These are phyloP conservation scores for Fagus crenata DNA, from an alignment of 306 rosid genomes.

Conservation along the genomic window DNA sequence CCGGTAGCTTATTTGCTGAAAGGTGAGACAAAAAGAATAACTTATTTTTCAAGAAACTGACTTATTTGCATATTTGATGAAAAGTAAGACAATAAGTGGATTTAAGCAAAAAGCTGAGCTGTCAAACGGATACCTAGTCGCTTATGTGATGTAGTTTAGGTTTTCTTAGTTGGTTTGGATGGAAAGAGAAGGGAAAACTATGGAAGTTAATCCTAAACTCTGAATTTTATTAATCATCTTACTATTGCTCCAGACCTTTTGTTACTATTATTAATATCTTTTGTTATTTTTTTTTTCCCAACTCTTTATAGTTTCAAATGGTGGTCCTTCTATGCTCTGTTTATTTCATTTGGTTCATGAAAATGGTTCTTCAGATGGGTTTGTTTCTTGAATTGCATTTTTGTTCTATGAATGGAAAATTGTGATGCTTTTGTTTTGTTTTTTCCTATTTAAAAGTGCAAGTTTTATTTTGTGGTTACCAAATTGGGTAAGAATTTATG, in stretches of 20 bases:
- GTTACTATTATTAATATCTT: background rate
- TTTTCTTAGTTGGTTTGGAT: background rate
- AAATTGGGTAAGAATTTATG: background rate
- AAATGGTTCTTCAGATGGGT: slow-evolving; percentile 1
- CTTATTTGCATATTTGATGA: too few relatives aligned
- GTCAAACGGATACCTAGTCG: background rate
- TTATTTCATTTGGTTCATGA: slow-evolving; percentile 14
- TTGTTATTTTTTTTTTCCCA: background rate
- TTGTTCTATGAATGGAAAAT: slow-evolving; percentile 2
- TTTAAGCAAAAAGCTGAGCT: too few relatives aligned
- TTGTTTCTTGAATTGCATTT: background rate
- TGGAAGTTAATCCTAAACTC: background rate
- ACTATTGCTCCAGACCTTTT: background rate
- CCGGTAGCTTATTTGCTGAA: too few relatives aligned
- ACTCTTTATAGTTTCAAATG: background rate
- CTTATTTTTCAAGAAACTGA: too few relatives aligned
- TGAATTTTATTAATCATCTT: background rate
- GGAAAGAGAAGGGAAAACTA: background rate
- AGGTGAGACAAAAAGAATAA: too few relatives aligned
- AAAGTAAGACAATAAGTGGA: too few relatives aligned
- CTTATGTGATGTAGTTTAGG: background rate
- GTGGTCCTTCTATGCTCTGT: background rate
- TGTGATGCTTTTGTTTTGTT: background rate
- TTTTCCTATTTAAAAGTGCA: background rate
- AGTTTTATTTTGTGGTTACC: background rate